These are phyloP conservation scores for Polytrichum commune DNA, from an alignment of 225 moss, liverwort and hornwort genomes.

Conservation along the genomic window DNA sequence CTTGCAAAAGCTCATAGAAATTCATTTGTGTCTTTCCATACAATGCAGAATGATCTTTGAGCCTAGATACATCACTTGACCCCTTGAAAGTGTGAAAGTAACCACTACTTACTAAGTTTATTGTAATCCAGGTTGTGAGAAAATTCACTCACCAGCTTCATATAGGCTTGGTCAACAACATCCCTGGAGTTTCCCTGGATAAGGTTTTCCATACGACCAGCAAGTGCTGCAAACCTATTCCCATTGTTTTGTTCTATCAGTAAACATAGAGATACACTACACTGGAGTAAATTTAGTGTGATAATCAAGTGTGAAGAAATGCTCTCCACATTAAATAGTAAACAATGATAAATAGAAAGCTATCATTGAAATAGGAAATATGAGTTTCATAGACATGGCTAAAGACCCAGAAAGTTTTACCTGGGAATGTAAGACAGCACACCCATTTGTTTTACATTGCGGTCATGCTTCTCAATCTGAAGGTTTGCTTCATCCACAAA, in stretches of 20 bases:
- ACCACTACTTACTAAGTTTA: background rate
- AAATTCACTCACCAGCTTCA: conserved; percentile 68
- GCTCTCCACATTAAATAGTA: too few relatives aligned
- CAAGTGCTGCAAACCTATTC: conserved; percentile 84
- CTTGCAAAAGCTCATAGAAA: too few relatives aligned
- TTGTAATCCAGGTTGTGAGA: background rate
- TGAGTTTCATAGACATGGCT: too few relatives aligned
- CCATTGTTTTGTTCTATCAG: background rate
- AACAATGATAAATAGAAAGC: too few relatives aligned
- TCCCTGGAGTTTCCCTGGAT: conserved; percentile 94
- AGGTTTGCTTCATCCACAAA: conserved; percentile 96
- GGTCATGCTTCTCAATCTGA: conserved; percentile 95
- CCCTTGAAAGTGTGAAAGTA: background rate
- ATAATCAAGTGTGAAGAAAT: too few relatives aligned
- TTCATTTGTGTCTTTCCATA: too few relatives aligned
- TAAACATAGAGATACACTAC: background rate
- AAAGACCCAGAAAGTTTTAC: conserved; percentile 22
- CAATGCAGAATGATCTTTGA: too few relatives aligned
- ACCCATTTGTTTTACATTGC: conserved; percentile 82
- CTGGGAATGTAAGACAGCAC: conserved; percentile 92
- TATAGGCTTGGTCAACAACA: conserved; percentile 89
- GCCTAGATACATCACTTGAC: too few relatives aligned
- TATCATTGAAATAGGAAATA: too few relatives aligned
- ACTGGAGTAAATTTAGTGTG: too few relatives aligned
- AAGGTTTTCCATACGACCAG: conserved; percentile 95